These are phyloP conservation scores for Triangularia verruculosa DNA, from an alignment of 2,329 filamentous ascomycete genomes.

Conservation along the genomic window DNA sequence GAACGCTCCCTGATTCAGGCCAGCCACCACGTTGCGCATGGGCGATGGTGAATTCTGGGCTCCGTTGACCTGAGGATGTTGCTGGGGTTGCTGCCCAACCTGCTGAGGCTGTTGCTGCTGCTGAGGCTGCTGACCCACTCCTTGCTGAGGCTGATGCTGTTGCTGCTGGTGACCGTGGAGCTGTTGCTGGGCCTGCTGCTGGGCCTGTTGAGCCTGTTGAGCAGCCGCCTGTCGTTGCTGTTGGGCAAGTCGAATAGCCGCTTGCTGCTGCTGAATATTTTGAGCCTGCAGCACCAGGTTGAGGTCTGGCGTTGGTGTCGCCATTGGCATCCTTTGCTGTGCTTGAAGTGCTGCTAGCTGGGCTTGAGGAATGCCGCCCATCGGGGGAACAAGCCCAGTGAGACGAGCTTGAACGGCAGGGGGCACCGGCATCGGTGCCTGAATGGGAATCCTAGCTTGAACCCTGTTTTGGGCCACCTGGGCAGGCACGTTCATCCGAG, in stretches of 20 bases:
- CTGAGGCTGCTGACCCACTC: slow-evolving; percentile 29
- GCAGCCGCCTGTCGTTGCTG: slow-evolving; percentile 30
- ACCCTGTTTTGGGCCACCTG: slow-evolving; percentile 44
- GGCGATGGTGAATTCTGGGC: slow-evolving; percentile 33
- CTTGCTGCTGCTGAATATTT: slow-evolving; percentile 62
- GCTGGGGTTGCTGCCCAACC: slow-evolving; percentile 39
- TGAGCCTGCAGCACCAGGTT: slow-evolving; percentile 62
- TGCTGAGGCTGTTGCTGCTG: slow-evolving; percentile 35
- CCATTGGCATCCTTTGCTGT: slow-evolving; percentile 59
- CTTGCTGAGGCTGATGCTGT: slow-evolving; percentile 33
- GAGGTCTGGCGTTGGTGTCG: slow-evolving; percentile 47
- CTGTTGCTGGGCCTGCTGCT: slow-evolving; percentile 30
- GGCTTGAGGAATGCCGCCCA: slow-evolving; percentile 66
- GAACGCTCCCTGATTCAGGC: slow-evolving; percentile 51
- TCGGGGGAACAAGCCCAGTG: slow-evolving; percentile 45
- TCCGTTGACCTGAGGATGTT: slow-evolving; percentile 32
- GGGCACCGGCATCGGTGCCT: slow-evolving; percentile 51
- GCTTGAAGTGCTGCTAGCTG: slow-evolving; percentile 56
- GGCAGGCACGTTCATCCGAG: slow-evolving; percentile 43
- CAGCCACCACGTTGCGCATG: slow-evolving; percentile 39
- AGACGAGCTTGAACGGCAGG: slow-evolving; percentile 46
- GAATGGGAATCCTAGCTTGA: slow-evolving; percentile 53
- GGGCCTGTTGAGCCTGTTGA: slow-evolving; percentile 27
- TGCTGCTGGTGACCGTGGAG: slow-evolving; percentile 37
- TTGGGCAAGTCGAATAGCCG: slow-evolving; percentile 32